Conservation (phyloP, 2,329 filamentous ascomycete genomes). For the Curvularia spicifera region DNA sequence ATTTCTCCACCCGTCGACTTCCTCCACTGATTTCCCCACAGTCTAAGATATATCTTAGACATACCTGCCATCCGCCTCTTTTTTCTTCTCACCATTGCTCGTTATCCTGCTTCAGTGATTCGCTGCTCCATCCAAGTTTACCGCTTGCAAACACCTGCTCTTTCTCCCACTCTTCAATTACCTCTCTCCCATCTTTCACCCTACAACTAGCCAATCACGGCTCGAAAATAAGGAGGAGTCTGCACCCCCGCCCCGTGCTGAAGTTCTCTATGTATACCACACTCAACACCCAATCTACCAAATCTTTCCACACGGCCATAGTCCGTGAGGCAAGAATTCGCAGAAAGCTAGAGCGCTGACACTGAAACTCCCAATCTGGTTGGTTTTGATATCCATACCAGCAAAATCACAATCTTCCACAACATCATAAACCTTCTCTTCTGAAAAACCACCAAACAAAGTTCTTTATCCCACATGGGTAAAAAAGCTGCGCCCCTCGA, state of each 20-base stretch:
- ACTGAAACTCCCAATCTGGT: not conserved
- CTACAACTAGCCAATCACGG: conserved; percentile 33
- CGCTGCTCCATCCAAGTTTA: not conserved
- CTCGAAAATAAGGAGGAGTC: conserved; percentile 35
- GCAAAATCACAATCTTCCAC: not conserved
- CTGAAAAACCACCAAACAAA: not conserved
- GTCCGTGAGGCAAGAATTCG: conserved; percentile 27
- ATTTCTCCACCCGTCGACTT: conserved; percentile 2
- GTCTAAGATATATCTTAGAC: not conserved
- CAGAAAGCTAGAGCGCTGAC: conserved; percentile 25
- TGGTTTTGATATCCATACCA: conserved; percentile 1
- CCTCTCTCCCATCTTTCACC: not conserved
- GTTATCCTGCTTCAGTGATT: not conserved
- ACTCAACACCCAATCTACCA: conserved; percentile 25
- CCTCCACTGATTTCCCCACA: conserved; percentile 8
- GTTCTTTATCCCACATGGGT: conserved; percentile 24
- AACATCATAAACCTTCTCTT: not conserved
- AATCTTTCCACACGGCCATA: conserved; percentile 31
- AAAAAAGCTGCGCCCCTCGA: conserved; percentile 25
- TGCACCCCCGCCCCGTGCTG: conserved; percentile 38
- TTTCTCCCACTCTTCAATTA: not conserved
- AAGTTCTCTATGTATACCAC: conserved; percentile 34
- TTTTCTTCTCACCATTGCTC: not conserved
- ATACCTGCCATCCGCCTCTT: not conserved
- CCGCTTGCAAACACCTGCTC: conserved; percentile 6